Conservation (phyloP, 345 rosid genomes). For the Excoecaria cochinchinensis region DNA sequence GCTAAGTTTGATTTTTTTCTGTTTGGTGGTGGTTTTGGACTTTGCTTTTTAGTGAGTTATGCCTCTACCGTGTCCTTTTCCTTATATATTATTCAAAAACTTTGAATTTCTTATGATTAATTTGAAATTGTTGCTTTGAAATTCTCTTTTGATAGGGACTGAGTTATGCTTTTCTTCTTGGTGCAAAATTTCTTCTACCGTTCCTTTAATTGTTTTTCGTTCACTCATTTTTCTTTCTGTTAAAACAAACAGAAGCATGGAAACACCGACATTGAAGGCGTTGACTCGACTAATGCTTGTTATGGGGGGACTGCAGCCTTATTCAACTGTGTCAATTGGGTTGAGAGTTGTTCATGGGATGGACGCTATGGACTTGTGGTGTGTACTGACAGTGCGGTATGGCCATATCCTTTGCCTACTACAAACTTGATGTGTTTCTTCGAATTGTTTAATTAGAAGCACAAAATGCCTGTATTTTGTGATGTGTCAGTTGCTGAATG, state of each 20-base stretch:
- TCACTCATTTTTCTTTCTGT: conserved; percentile 16
- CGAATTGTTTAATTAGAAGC: not conserved
- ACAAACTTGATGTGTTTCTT: not conserved
- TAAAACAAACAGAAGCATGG: conserved; percentile 70
- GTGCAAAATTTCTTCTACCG: not conserved
- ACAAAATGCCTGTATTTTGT: not conserved
- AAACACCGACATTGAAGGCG: conserved; percentile 97
- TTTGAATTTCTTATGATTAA: not conserved
- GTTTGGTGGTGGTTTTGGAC: not conserved
- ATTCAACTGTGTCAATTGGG: conserved; percentile 97
- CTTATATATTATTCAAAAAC: not conserved
- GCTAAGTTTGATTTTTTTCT: not conserved
- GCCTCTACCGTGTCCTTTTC: too few relatives aligned
- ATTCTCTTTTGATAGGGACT: not conserved
- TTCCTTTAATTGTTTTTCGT: not conserved
- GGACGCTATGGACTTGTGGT: conserved; percentile 97
- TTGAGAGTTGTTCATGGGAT: conserved; percentile 98
- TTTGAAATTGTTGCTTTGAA: not conserved
- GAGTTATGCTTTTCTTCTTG: not conserved
- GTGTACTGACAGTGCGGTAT: conserved; percentile 98
- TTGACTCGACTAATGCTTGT: conserved; percentile 97
- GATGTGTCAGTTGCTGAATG: conserved; percentile 6
- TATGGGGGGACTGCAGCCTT: conserved; percentile 99
- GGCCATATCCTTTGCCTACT: conserved; percentile 18
- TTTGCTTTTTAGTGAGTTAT: not conserved